These are phyloP conservation scores for Pseudogymnoascus sp. DNA, from an alignment of 2,329 filamentous ascomycete genomes.

Conservation along the genomic window DNA sequence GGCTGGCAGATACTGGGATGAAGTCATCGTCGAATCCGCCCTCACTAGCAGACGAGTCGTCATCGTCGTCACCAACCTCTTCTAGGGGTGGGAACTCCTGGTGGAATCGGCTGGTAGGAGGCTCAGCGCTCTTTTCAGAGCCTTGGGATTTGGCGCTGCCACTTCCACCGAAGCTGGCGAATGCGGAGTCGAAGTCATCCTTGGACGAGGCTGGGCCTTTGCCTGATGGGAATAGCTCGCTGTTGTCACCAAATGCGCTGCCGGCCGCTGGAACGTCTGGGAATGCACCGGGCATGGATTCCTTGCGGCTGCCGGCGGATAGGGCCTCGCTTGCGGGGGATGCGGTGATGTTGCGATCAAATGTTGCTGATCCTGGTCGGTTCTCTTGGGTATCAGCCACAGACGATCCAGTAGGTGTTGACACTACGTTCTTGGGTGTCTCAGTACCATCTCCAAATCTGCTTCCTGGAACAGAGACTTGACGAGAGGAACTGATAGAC, in stretches of 20 bases:
- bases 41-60: slow-evolving; percentile 57
- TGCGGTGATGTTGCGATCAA: slow-evolving; percentile 27
- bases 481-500: slow-evolving; percentile 68
- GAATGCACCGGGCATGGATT: slow-evolving; percentile 44
- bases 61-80: slow-evolving; percentile 73
- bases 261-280: slow-evolving; percentile 34
- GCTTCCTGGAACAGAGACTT: slow-evolving; percentile 66
- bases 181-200: slow-evolving; percentile 78
- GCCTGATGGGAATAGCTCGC: slow-evolving; percentile 38
- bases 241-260: slow-evolving; percentile 49
- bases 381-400: slow-evolving; percentile 20
- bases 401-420: slow-evolving; percentile 27
- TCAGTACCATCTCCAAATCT: slow-evolving; percentile 44
- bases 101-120: slow-evolving; percentile 44
- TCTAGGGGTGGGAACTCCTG: slow-evolving; percentile 89
- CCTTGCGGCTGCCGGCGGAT: slow-evolving; percentile 26
- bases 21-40: slow-evolving; percentile 92
- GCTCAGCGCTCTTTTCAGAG: slow-evolving; percentile 35
- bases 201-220: slow-evolving; percentile 39
- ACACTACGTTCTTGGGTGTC: slow-evolving; percentile 31
- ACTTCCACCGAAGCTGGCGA: slow-evolving; percentile 58
- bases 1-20: slow-evolving; percentile 46
- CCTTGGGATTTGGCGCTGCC: slow-evolving; percentile 43
- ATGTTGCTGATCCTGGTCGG: slow-evolving; percentile 23
- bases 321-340: slow-evolving; percentile 23